These are phyloP conservation scores for Geotrichum ghanense DNA, from an alignment of 805 yeast species.

Conservation along the genomic window DNA sequence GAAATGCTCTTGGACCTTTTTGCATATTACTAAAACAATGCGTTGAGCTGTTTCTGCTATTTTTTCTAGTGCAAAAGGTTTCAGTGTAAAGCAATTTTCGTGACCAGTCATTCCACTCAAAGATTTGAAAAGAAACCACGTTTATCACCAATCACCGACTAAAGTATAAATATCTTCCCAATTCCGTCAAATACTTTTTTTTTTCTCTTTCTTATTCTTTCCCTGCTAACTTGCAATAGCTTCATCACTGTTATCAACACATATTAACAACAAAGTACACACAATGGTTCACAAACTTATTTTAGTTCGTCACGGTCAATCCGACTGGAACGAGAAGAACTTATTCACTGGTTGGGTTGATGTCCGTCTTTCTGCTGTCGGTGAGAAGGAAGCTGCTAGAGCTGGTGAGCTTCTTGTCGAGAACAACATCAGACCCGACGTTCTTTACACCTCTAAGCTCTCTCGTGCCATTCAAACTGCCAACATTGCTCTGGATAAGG, in stretches of 20 bases:
- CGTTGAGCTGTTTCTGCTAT: no score
- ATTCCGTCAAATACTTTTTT: no score
- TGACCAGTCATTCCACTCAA: no score
- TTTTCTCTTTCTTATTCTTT: not conserved
- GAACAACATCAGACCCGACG: constrained; percentile 74
- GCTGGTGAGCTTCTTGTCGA: constrained; percentile 90
- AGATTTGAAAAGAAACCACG: no score
- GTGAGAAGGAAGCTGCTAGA: constrained; percentile 81
- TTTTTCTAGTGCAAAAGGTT: no score
- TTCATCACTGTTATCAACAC: not conserved
- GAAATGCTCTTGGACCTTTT: no score
- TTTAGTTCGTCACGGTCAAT: constrained; percentile 97
- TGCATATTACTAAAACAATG: no score
- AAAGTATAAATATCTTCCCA: no score
- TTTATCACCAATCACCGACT: no score
- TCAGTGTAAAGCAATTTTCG: no score
- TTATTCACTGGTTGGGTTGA: constrained; percentile 99
- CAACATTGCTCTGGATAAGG: constrained; percentile 78
- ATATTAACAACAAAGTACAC: not conserved
- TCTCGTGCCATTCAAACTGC: constrained; percentile 97
- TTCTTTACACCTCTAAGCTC: constrained; percentile 81
- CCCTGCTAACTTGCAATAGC: not conserved
- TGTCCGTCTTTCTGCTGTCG: constrained; percentile 70
- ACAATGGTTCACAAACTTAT: constrained; percentile 46
- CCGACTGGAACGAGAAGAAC: constrained; percentile 98